Conservation (phyloP, 75 land plant genomes). For the Cunninghamia lanceolata region DNA sequence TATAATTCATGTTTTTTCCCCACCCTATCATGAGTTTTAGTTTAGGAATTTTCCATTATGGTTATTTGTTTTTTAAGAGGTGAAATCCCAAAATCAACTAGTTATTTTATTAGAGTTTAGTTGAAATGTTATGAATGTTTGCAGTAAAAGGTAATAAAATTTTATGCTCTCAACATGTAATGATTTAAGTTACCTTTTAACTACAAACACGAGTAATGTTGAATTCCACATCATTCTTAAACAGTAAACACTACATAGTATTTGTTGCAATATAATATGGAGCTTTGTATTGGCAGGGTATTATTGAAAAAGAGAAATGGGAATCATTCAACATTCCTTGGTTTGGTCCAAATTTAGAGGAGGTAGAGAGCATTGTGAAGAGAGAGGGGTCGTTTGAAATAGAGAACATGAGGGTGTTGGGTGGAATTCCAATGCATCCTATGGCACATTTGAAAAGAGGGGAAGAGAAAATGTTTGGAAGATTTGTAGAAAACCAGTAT, state of each 20-base stretch:
- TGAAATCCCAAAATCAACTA: not conserved
- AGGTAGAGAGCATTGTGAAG: constrained; percentile 36
- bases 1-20: no score
- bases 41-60: not conserved
- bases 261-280: no score
- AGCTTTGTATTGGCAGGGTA: no score
- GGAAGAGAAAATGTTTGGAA: not conserved
- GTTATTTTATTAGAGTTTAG: not conserved
- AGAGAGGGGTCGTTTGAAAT: constrained; percentile 38
- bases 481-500: not conserved
- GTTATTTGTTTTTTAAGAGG: not conserved
- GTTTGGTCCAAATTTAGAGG: constrained; percentile 46
- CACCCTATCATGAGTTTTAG: not conserved
- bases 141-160: no score
- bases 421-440: not conserved
- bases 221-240: no score
- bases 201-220: no score
- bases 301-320: no score
- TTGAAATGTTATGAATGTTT: no score
- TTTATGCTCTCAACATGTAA: no score
- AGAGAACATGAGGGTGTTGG: constrained; percentile 7
- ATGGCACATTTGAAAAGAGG: not conserved
- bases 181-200: no score
- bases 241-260: no score
- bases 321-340: no score